phyloP scores from a whole-genome alignment of 129 eudicot species.

The Pulicaria dysenterica region DNA sequence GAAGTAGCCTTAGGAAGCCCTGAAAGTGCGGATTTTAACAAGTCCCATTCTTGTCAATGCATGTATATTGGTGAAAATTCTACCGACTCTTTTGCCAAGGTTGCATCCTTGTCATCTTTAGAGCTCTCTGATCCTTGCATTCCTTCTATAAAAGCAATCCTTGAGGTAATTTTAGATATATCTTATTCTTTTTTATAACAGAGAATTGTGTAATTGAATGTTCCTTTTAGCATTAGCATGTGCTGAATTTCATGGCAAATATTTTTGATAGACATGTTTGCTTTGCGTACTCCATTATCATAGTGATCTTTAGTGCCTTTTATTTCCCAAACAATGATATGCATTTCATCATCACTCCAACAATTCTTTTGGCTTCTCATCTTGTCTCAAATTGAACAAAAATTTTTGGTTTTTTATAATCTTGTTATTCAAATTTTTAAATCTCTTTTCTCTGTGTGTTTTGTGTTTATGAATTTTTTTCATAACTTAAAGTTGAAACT shows the following conservation, averaged over 20 bases:
- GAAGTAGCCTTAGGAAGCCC: conserved; percentile 19
- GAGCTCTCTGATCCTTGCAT: conserved; percentile 49
- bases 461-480: neutral
- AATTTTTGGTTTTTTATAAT: too few relatives aligned
- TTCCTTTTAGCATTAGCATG: neutral
- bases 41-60: conserved; percentile 42
- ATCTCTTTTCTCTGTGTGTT: too few relatives aligned
- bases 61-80: conserved; percentile 27
- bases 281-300: neutral
- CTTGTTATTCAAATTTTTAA: too few relatives aligned
- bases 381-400: too few relatives aligned
- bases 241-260: neutral
- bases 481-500: neutral
- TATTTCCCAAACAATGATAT: too few relatives aligned
- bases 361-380: too few relatives aligned
- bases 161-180: conserved; percentile 58
- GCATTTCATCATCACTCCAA: too few relatives aligned
- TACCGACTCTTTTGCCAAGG: conserved; percentile 40
- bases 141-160: conserved; percentile 40
- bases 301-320: conserved; percentile 17
- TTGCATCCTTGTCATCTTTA: conserved; percentile 46
- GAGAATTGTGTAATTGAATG: neutral
- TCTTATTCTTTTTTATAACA: neutral
- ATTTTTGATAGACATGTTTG: neutral
- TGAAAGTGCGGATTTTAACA: conserved; percentile 30